Percentiles rank a stretch among this genome's conserved stretches.
Conservation (phyloP, 75 land plant species). For the Ceratopteris richardii region DNA sequence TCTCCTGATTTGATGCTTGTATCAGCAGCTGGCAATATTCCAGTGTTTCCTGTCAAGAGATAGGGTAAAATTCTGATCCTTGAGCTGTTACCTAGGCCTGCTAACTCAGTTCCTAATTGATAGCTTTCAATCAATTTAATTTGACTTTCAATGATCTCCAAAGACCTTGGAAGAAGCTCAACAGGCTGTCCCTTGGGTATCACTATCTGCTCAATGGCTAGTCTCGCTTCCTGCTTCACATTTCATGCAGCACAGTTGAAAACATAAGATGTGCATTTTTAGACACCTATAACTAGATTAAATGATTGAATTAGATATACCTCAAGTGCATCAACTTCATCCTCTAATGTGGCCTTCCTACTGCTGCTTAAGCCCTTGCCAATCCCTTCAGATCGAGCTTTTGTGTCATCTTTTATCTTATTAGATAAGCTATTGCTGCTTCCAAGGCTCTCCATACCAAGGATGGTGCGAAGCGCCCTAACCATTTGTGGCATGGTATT, state of each 20-base stretch:
- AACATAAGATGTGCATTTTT: neutral
- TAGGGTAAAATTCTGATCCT: slow-evolving; percentile 79
- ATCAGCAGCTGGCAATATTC: too few species aligned
- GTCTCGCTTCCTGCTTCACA: slow-evolving; percentile 81
- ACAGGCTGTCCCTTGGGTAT: slow-evolving; percentile 92
- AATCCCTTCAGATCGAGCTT: slow-evolving; percentile 8
- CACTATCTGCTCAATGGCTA: slow-evolving; percentile 96
- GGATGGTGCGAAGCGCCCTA: slow-evolving; percentile 79
- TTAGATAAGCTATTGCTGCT: neutral
- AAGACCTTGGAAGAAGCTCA: slow-evolving; percentile 86
- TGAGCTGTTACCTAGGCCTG: slow-evolving; percentile 61
- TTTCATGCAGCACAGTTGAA: neutral
- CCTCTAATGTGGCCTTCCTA: slow-evolving; percentile 35
- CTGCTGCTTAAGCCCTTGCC: neutral
- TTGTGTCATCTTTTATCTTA: slow-evolving; percentile 1
- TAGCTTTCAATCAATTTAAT: slow-evolving; percentile 83
- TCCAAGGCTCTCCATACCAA: slow-evolving; percentile 52
- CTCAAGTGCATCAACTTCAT: slow-evolving; percentile 98
- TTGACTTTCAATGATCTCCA: slow-evolving; percentile 76
- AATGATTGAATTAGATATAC: slow-evolving; percentile 16
- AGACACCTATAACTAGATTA: too few species aligned
- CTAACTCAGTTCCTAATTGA: slow-evolving; percentile 71
- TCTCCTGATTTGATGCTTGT: slow-evolving; percentile 1
- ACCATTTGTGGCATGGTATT: slow-evolving; percentile 95
- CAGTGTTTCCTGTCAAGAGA: neutral